Evolutionary conservation across 306 rosid species (phyloP).

Genomic region (Cyamopsis tetragonoloba): DNA sequence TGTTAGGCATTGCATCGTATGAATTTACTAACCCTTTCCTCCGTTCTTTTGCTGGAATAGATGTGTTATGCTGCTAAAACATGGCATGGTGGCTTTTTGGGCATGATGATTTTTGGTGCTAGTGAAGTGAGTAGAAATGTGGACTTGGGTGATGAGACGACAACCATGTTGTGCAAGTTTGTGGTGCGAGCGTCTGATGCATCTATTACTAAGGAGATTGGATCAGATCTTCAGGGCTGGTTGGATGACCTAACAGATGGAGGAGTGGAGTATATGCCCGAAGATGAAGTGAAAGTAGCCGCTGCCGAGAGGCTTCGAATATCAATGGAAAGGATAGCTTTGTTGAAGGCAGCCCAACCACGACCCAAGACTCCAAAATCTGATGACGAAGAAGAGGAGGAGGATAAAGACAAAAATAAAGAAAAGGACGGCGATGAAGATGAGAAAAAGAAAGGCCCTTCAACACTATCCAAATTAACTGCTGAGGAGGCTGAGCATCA

Average conservation of each 20-base stretch:
- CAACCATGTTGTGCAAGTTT: conserved; percentile 92
- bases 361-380: conserved; percentile 62
- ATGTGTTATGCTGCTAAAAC: conserved; percentile 96
- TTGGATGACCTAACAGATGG: conserved; percentile 95
- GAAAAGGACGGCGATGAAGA: conserved; percentile 55
- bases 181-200: conserved; percentile 94
- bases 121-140: conserved; percentile 98
- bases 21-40: conserved; percentile 7
- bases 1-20: not conserved
- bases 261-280: conserved; percentile 98
- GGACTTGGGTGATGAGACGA: conserved; percentile 96
- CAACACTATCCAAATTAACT: conserved; percentile 79
- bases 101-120: conserved; percentile 97
- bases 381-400: conserved; percentile 50
- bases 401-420: conserved; percentile 33
- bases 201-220: conserved; percentile 85
- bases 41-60: conserved; percentile 36
- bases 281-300: conserved; percentile 90
- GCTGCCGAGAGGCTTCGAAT: conserved; percentile 90
- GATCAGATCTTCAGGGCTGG: conserved; percentile 96
- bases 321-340: conserved; percentile 94
- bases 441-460: conserved; percentile 73
- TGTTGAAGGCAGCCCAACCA: conserved; percentile 93
- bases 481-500: conserved; percentile 98
- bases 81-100: conserved; percentile 96